phyloP scores from a whole-genome alignment of 2,329 filamentous ascomycete species.

The Colletotrichum graminicola region DNA sequence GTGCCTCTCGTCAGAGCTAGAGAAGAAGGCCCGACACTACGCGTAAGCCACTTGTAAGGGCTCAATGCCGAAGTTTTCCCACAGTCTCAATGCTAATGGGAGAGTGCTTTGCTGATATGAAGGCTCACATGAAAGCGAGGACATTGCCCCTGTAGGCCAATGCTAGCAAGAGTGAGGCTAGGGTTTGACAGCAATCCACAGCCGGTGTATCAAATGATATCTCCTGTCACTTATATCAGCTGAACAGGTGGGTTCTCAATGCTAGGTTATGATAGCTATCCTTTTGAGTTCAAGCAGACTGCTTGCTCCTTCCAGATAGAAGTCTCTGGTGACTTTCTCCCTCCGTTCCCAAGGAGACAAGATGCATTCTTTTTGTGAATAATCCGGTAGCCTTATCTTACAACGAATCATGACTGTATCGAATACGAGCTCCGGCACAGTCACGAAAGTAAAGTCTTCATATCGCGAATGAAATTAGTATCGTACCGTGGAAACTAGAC shows the following conservation, averaged over 20 bases:
- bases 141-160: constrained; percentile 16
- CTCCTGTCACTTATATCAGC: constrained; percentile 29
- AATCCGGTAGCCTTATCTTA: too few relatives aligned
- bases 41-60: constrained; percentile 22
- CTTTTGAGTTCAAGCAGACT: constrained; percentile 12
- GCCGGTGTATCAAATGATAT: constrained; percentile 25
- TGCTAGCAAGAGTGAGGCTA: constrained; percentile 14
- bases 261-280: constrained; percentile 20
- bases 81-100: constrained; percentile 33
- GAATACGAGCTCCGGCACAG: too few relatives aligned
- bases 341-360: too few relatives aligned
- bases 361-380: too few relatives aligned
- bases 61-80: constrained; percentile 30
- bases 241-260: constrained; percentile 15
- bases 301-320: not conserved
- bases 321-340: not conserved
- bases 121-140: constrained; percentile 20
- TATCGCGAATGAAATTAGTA: too few relatives aligned
- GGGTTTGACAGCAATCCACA: not conserved
- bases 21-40: not conserved
- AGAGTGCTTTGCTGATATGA: constrained; percentile 6
- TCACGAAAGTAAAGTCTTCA: too few relatives aligned
- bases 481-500: too few relatives aligned
- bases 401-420: too few relatives aligned
- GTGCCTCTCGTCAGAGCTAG: too few relatives aligned